Percentiles rank a stretch among this genome's conserved stretches.
These are phyloP conservation scores for Gamsiella multidivaricata DNA, from an alignment of 192 early-diverging fungal species.

Conservation along the genomic window DNA sequence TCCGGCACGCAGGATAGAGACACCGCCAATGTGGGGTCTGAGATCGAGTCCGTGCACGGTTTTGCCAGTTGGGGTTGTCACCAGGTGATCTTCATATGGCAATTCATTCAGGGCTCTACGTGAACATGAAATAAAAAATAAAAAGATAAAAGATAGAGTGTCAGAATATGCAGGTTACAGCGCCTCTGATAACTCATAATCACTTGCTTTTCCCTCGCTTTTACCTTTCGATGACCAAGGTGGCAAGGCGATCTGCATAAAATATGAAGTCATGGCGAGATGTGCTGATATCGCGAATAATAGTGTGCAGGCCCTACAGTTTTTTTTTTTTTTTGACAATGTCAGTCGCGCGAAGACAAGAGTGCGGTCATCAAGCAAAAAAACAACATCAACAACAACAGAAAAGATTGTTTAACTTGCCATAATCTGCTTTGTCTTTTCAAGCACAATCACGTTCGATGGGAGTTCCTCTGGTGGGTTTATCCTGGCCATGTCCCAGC, in stretches of 20 bases:
- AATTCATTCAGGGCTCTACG: slow-evolving; percentile 75
- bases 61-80: slow-evolving; percentile 71
- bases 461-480: slow-evolving; percentile 50
- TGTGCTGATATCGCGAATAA: slow-evolving; percentile 77
- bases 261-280: slow-evolving; percentile 90
- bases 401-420: slow-evolving; percentile 21
- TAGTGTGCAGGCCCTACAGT: slow-evolving; percentile 80
- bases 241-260: slow-evolving; percentile 88
- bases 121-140: neutral
- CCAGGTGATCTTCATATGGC: slow-evolving; percentile 54
- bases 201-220: too few relatives aligned
- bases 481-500: slow-evolving; percentile 66
- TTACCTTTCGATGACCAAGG: slow-evolving; percentile 87
- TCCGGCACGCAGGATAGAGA: slow-evolving; percentile 89
- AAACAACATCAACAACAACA: too few relatives aligned
- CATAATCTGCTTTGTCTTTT: slow-evolving; percentile 66
- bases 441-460: slow-evolving; percentile 58
- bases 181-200: too few relatives aligned
- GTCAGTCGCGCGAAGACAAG: too few relatives aligned
- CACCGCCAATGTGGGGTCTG: slow-evolving; percentile 66
- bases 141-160: neutral
- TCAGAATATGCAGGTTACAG: too few relatives aligned
- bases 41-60: slow-evolving; percentile 62
- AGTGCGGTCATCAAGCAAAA: too few relatives aligned
- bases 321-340: slow-evolving; percentile 4